A percentile compares a stretch with the other conserved stretches of the same genome.
These are phyloP conservation scores for Lasiodiplodia citricola DNA, from an alignment of 2,329 filamentous ascomycete species.

Conservation along the genomic window DNA sequence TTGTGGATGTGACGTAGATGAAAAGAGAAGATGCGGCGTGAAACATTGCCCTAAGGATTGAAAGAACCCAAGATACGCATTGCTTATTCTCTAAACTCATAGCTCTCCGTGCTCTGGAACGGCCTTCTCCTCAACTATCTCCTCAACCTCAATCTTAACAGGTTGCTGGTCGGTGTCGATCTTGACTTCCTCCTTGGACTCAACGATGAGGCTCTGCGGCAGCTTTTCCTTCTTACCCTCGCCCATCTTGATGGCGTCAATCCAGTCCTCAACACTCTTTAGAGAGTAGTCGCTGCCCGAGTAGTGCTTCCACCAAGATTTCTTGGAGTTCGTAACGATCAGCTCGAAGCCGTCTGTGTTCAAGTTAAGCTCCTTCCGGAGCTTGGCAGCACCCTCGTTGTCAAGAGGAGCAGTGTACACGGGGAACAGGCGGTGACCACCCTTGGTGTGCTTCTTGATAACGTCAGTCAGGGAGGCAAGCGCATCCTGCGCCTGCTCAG, in stretches of 20 bases:
- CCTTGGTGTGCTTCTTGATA: conserved; percentile 73
- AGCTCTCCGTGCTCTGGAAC: conserved; percentile 37
- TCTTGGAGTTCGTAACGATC: conserved; percentile 82
- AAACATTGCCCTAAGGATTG: no score
- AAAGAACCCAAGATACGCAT: not conserved
- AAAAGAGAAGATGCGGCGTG: no score
- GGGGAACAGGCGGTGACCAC: conserved; percentile 75
- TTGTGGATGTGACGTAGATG: no score
- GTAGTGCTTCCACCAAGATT: conserved; percentile 84
- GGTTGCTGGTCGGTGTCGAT: conserved; percentile 36
- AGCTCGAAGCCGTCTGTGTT: conserved; percentile 66
- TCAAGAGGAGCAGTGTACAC: conserved; percentile 75
- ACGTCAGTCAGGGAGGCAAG: conserved; percentile 73
- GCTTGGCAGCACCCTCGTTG: conserved; percentile 60
- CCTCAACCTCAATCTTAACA: conserved; percentile 40
- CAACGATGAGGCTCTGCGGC: conserved; percentile 54
- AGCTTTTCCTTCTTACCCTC: conserved; percentile 80
- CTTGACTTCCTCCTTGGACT: conserved; percentile 32
- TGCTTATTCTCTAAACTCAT: conserved; percentile 18
- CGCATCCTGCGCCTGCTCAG: conserved; percentile 49
- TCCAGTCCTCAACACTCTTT: conserved; percentile 77
- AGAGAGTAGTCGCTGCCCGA: conserved; percentile 61
- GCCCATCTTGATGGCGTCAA: conserved; percentile 89
- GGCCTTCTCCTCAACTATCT: conserved; percentile 34
- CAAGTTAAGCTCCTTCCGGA: conserved; percentile 69